These are phyloP conservation scores for Hypoxylon sp. DNA, from an alignment of 2,329 filamentous ascomycete genomes.

Conservation along the genomic window DNA sequence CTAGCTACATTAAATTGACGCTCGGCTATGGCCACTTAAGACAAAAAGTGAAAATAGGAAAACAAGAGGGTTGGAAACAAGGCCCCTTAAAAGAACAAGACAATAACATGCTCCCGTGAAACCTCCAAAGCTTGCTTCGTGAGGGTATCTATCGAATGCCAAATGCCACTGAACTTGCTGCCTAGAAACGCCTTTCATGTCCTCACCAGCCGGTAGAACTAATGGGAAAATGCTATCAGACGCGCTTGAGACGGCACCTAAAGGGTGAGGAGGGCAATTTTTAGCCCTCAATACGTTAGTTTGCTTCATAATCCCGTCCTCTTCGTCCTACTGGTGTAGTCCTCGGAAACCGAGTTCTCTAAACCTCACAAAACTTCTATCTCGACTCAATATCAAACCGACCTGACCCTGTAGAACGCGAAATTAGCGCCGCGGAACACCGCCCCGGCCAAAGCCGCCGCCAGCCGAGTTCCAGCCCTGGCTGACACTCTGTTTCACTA, in stretches of 20 bases:
- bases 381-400: slow-evolving; percentile 19
- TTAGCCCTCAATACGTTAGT: slow-evolving; percentile 12
- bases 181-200: slow-evolving; percentile 29
- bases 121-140: slow-evolving; percentile 48
- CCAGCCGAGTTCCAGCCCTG: slow-evolving; percentile 66
- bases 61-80: slow-evolving; percentile 18
- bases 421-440: slow-evolving; percentile 63
- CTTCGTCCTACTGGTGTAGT: slow-evolving; percentile 14
- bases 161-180: slow-evolving; percentile 37
- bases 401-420: slow-evolving; percentile 10
- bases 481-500: slow-evolving; percentile 89
- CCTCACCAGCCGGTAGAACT: slow-evolving; percentile 1
- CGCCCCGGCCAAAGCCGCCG: slow-evolving; percentile 56
- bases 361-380: slow-evolving; percentile 40
- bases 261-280: slow-evolving; percentile 5
- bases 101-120: slow-evolving; percentile 36
- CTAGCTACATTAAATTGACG: slow-evolving; percentile 35
- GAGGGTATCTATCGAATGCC: slow-evolving; percentile 50
- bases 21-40: slow-evolving; percentile 11
- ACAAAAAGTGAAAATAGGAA: slow-evolving; percentile 11
- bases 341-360: slow-evolving; percentile 44
- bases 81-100: slow-evolving; percentile 16
- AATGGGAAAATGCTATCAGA: slow-evolving; percentile 25
- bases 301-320: slow-evolving; percentile 9
- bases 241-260: slow-evolving; percentile 5